These are phyloP conservation scores for Populus hybrid DNA, from an alignment of 441 rosid genomes.

Conservation along the genomic window DNA sequence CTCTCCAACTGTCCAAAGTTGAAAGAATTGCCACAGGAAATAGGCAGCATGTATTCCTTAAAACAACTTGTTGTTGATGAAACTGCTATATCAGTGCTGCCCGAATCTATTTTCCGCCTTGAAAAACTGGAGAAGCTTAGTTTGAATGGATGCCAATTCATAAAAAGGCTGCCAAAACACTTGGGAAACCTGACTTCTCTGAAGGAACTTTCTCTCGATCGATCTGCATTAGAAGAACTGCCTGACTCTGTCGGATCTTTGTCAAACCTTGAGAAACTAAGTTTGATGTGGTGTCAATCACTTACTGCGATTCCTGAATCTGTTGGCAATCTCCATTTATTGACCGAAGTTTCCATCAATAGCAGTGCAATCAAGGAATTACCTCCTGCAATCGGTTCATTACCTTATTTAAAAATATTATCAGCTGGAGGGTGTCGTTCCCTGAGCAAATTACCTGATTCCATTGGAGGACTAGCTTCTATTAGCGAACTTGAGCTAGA, in stretches of 20 bases:
- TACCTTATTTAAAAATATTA: conserved; percentile 35
- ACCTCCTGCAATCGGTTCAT: conserved; percentile 35
- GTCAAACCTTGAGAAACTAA: conserved; percentile 44
- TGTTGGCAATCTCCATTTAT: conserved; percentile 31
- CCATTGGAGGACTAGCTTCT: conserved; percentile 41
- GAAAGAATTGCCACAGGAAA: conserved; percentile 42
- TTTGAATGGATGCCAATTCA: conserved; percentile 34
- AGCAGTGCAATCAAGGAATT: conserved; percentile 35
- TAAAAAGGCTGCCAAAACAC: conserved; percentile 38
- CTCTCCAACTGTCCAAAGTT: conserved; percentile 49
- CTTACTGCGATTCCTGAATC: conserved; percentile 44
- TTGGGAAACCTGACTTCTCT: conserved; percentile 42
- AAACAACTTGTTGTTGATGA: conserved; percentile 46
- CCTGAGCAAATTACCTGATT: conserved; percentile 37
- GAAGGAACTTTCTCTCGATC: conserved; percentile 36
- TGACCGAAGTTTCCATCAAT: conserved; percentile 26
- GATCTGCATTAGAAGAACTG: conserved; percentile 34
- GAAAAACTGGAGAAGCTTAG: conserved; percentile 46
- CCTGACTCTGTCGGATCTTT: conserved; percentile 50
- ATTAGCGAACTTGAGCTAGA: conserved; percentile 39
- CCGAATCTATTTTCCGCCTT: conserved; percentile 39
- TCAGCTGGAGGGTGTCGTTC: conserved; percentile 35
- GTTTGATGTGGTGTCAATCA: conserved; percentile 35
- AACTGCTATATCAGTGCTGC: conserved; percentile 49
- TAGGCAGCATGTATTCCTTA: conserved; percentile 47